Conservation (phyloP, 495 filamentous ascomycete species). For the Penicillium nucicola region DNA sequence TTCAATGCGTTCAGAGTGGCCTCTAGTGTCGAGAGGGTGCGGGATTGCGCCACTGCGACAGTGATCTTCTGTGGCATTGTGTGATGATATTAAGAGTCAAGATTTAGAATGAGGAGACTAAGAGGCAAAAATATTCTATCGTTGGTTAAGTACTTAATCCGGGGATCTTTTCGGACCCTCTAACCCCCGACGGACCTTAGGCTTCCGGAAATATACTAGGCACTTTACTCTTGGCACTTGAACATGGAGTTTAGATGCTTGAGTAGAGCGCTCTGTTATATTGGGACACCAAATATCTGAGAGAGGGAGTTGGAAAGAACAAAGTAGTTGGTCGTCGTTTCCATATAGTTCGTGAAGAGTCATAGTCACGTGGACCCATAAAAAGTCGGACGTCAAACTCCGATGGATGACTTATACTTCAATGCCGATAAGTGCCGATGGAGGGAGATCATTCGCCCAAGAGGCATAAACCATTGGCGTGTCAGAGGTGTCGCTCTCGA, state of each 20-base stretch:
- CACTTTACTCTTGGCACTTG: not conserved
- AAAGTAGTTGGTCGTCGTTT: too few species aligned
- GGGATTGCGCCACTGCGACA: conserved; percentile 58
- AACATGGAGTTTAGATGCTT: not conserved
- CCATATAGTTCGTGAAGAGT: too few species aligned
- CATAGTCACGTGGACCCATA: conserved; percentile 1
- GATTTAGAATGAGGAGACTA: not conserved
- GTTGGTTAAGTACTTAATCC: not conserved
- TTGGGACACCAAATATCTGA: too few species aligned
- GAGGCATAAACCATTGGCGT: conserved; percentile 9
- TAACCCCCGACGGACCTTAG: not conserved
- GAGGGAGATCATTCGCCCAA: conserved; percentile 2
- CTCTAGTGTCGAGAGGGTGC: conserved; percentile 60
- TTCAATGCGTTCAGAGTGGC: conserved; percentile 68
- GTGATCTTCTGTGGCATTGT: conserved; percentile 52
- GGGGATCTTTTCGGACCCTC: not conserved
- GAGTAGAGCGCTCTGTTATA: too few species aligned
- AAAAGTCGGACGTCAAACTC: not conserved
- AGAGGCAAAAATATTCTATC: not conserved
- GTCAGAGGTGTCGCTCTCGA: conserved; percentile 13
- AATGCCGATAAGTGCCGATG: not conserved
- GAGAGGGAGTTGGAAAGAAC: too few species aligned
- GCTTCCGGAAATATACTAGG: not conserved
- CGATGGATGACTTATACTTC: not conserved
- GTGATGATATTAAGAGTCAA: not conserved